Evolutionary conservation across 805 yeast genomes (phyloP).

Genomic region (Komagataella phaffii): DNA sequence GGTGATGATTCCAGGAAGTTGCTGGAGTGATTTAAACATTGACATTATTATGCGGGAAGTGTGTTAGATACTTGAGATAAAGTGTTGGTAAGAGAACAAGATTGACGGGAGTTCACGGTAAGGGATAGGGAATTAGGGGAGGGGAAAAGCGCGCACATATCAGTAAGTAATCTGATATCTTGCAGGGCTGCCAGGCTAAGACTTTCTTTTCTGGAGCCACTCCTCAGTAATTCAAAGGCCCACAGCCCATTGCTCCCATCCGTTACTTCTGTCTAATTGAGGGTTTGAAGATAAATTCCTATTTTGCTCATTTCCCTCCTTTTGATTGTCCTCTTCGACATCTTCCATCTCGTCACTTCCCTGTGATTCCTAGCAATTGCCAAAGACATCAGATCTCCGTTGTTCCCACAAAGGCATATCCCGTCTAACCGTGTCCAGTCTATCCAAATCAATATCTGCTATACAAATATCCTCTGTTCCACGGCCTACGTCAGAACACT

Average conservation of each 20-base stretch:
- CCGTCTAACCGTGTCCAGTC: conserved; percentile 34
- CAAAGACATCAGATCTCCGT: conserved; percentile 49
- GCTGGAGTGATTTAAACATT: conserved; percentile 31
- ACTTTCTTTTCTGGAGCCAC: neutral
- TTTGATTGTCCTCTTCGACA: neutral
- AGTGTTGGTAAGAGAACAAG: neutral
- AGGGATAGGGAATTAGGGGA: neutral
- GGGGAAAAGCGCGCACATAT: neutral
- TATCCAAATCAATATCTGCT: conserved; percentile 53
- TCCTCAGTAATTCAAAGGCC: neutral
- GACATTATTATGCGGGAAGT: conserved; percentile 20
- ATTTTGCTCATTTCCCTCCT: neutral
- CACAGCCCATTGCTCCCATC: neutral
- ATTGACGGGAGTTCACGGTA: neutral
- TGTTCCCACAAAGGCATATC: conserved; percentile 75
- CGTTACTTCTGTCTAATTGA: neutral
- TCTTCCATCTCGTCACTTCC: neutral
- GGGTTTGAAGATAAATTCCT: neutral
- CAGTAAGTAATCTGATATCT: neutral
- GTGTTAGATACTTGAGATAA: neutral
- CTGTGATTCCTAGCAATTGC: conserved; percentile 11
- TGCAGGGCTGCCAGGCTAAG: neutral
- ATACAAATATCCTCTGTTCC: conserved; percentile 27
- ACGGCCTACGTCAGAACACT: conserved; percentile 28
- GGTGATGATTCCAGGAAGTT: conserved; percentile 30